A percentile compares a stretch with the other conserved stretches of the same genome.
phyloP scores from a whole-genome alignment of 164 flowering plant genomes.

The Aristolochia fimbriata region DNA sequence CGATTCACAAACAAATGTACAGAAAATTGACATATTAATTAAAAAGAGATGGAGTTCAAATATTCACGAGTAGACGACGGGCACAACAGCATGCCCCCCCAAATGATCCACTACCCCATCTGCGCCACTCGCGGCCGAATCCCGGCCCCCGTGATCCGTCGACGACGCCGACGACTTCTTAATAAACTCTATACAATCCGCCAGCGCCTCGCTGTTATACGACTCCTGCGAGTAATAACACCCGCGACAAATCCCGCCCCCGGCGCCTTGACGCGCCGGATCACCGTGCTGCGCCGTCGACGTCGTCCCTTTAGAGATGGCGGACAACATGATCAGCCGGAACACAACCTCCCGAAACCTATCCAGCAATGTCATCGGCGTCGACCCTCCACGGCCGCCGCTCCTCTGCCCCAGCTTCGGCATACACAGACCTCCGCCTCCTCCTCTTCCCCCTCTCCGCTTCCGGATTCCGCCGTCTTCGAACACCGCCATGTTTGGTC shows the following conservation, averaged over 20 bases:
- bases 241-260: not conserved
- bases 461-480: slow-evolving; percentile 1
- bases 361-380: slow-evolving; percentile 6
- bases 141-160: slow-evolving; percentile 7
- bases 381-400: not conserved
- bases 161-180: slow-evolving; percentile 38
- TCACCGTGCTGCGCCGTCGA: not conserved
- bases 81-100: not conserved
- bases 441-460: slow-evolving; percentile 8
- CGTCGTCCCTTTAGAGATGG: slow-evolving; percentile 7
- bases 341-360: slow-evolving; percentile 9
- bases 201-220: slow-evolving; percentile 62
- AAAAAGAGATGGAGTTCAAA: too few species aligned
- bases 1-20: too few species aligned
- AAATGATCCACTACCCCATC: not conserved
- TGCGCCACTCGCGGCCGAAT: slow-evolving; percentile 1
- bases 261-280: not conserved
- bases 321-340: slow-evolving; percentile 12
- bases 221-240: slow-evolving; percentile 26
- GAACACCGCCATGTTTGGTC: too few species aligned
- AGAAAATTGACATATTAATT: too few species aligned
- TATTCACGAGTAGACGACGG: too few species aligned
- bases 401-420: slow-evolving; percentile 22
- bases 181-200: slow-evolving; percentile 84
- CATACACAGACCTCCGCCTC: slow-evolving; percentile 23